Percentiles rank a stretch among this genome's conserved stretches.
phyloP scores from a whole-genome alignment of 192 early-diverging fungal genomes.

The Linnemannia zychae region DNA sequence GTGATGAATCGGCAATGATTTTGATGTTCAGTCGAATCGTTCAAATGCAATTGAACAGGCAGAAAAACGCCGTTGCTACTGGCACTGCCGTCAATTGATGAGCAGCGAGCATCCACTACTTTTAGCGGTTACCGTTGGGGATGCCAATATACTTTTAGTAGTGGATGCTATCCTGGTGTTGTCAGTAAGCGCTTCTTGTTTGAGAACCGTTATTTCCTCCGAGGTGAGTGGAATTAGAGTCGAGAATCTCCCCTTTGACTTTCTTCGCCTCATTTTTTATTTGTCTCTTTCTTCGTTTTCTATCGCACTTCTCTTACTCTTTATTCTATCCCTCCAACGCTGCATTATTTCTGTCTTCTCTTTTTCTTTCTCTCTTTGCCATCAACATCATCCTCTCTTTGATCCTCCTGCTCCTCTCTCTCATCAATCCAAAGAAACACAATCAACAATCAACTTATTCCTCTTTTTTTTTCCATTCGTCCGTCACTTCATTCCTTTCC shows the following conservation, averaged over 20 bases:
- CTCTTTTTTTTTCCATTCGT: neutral
- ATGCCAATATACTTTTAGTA: too few relatives aligned
- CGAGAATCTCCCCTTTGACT: too few relatives aligned
- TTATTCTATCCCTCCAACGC: too few relatives aligned
- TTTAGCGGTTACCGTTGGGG: too few relatives aligned
- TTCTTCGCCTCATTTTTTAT: too few relatives aligned
- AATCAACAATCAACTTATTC: neutral
- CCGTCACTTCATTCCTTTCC: neutral
- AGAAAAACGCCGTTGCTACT: too few relatives aligned
- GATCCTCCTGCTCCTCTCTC: neutral
- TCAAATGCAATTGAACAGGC: too few relatives aligned
- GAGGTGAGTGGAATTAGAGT: conserved; percentile 7
- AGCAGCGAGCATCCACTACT: too few relatives aligned
- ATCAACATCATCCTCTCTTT: neutral
- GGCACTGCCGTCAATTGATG: too few relatives aligned
- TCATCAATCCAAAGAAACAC: neutral
- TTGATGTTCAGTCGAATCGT: too few relatives aligned
- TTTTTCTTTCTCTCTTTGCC: neutral
- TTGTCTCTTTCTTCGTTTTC: conserved; percentile 7
- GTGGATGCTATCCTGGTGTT: neutral
- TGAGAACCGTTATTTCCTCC: conserved; percentile 2
- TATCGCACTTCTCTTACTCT: neutral
- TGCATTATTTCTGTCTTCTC: neutral
- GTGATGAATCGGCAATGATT: too few relatives aligned
- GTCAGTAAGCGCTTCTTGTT: too few relatives aligned